Conservation (phyloP, 2,329 filamentous ascomycete species). For the Alternaria consortialis region DNA sequence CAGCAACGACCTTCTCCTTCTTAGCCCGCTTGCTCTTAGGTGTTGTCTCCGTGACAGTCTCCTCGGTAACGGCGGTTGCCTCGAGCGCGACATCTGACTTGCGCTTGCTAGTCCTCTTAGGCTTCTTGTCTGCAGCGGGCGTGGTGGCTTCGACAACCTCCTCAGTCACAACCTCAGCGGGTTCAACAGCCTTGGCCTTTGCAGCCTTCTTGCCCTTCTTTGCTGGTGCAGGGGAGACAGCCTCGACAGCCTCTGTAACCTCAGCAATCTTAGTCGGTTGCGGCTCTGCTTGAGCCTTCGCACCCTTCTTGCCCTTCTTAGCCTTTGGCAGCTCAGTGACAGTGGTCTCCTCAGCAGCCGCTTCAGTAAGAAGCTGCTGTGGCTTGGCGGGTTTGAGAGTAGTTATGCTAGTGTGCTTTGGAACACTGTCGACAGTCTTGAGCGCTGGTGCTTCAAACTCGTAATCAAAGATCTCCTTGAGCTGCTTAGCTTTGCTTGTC, state of each 20-base stretch:
- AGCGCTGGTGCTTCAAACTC: conserved; percentile 78
- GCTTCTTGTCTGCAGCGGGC: conserved; percentile 13
- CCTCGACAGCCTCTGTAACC: conserved; percentile 15
- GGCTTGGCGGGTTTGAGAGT: conserved; percentile 37
- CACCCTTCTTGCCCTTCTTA: conserved; percentile 44
- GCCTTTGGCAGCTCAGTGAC: conserved; percentile 33
- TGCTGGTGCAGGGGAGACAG: conserved; percentile 17
- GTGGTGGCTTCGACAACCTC: conserved; percentile 9
- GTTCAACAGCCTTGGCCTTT: conserved; percentile 27
- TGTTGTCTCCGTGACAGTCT: conserved; percentile 14
- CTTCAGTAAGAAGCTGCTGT: conserved; percentile 38
- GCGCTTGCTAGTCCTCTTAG: conserved; percentile 28
- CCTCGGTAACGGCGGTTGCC: conserved; percentile 16
- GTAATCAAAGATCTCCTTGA: conserved; percentile 84
- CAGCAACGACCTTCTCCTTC: conserved; percentile 25
- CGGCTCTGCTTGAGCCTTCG: conserved; percentile 17
- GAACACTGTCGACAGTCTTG: conserved; percentile 65
- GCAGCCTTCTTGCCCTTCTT: conserved; percentile 40
- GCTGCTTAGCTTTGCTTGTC: conserved; percentile 72
- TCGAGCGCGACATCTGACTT: conserved; percentile 32
- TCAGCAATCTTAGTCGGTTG: conserved; percentile 15
- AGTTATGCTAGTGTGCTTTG: conserved; percentile 33
- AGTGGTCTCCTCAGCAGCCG: conserved; percentile 30
- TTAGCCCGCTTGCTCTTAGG: conserved; percentile 36
- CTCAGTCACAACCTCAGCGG: conserved; percentile 20